phyloP scores from a whole-genome alignment of 768 basidiomycete species.

The Boletus huronensis region DNA sequence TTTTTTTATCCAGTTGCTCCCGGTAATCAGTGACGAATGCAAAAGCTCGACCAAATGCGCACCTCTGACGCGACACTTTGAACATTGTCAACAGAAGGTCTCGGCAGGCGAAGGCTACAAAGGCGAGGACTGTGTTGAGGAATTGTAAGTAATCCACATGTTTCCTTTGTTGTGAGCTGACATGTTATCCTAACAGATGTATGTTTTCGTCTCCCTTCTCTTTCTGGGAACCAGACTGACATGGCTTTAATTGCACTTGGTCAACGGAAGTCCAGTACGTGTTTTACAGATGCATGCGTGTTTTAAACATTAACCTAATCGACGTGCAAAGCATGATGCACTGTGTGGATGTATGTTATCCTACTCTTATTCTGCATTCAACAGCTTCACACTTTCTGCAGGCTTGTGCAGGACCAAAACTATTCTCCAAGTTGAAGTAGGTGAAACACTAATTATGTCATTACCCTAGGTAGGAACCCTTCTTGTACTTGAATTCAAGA shows the following conservation, averaged over 20 bases:
- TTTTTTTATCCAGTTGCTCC: slow-evolving; percentile 49
- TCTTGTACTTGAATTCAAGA: not conserved
- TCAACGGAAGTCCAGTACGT: slow-evolving; percentile 65
- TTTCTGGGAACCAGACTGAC: slow-evolving; percentile 8
- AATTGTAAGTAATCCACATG: slow-evolving; percentile 56
- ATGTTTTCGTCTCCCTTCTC: slow-evolving; percentile 8
- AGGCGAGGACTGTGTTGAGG: slow-evolving; percentile 91
- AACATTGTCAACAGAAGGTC: slow-evolving; percentile 89
- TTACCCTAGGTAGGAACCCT: slow-evolving; percentile 18
- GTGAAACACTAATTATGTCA: not conserved
- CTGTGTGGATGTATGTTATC: slow-evolving; percentile 73
- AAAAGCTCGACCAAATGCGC: slow-evolving; percentile 63
- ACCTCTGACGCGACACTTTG: slow-evolving; percentile 73
- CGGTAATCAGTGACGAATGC: slow-evolving; percentile 73
- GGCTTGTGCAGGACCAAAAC: slow-evolving; percentile 67
- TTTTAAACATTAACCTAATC: slow-evolving; percentile 3
- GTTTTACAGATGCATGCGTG: not conserved
- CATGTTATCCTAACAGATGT: slow-evolving; percentile 18
- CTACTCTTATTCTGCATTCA: not conserved
- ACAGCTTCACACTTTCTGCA: slow-evolving; percentile 20
- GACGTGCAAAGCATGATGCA: slow-evolving; percentile 72
- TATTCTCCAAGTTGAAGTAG: slow-evolving; percentile 69
- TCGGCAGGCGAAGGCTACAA: slow-evolving; percentile 78
- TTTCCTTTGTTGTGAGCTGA: not conserved
- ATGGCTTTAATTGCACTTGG: not conserved